Evolutionary conservation across 73 alveolate genomes (phyloP).

Genomic region (Paramecium biaurelia): DNA sequence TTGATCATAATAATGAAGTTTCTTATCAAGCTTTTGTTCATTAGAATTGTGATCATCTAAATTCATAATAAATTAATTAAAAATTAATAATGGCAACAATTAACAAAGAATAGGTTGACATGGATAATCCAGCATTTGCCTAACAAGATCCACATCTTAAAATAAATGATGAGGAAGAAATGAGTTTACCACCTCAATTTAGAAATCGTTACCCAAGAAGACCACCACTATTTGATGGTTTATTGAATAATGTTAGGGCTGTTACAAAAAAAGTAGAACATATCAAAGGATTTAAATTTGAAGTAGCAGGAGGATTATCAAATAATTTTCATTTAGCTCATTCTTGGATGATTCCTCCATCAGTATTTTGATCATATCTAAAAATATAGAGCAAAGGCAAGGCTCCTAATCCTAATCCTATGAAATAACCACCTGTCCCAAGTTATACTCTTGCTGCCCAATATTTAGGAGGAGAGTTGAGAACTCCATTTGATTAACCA

Average conservation of each 20-base stretch:
- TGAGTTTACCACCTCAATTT: not conserved
- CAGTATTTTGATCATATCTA: not conserved
- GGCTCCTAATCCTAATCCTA: slow-evolving; percentile 13
- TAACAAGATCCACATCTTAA: slow-evolving; percentile 57
- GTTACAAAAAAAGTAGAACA: slow-evolving; percentile 64
- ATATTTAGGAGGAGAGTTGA: slow-evolving; percentile 53
- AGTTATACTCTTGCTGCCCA: slow-evolving; percentile 57
- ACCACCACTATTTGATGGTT: slow-evolving; percentile 63
- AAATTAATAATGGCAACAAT: slow-evolving; percentile 51
- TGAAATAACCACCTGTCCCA: slow-evolving; percentile 51
- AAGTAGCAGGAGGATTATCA: slow-evolving; percentile 57
- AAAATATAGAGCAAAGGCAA: not conserved
- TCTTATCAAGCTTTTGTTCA: not conserved
- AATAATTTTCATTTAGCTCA: slow-evolving; percentile 55
- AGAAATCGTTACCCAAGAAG: slow-evolving; percentile 54
- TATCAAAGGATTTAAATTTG: slow-evolving; percentile 65
- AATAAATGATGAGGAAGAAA: slow-evolving; percentile 58
- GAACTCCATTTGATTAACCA: slow-evolving; percentile 39
- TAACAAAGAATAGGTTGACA: slow-evolving; percentile 58
- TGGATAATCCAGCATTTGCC: slow-evolving; percentile 66
- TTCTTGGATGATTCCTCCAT: slow-evolving; percentile 61
- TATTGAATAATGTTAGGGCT: slow-evolving; percentile 53
- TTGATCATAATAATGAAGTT: not conserved
- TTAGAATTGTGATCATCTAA: slow-evolving; percentile 2
- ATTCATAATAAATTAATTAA: slow-evolving; percentile 21